A percentile compares a stretch with the other conserved stretches of the same genome.
Conservation (phyloP, 495 filamentous ascomycete species). For the Xylaria sp. region DNA sequence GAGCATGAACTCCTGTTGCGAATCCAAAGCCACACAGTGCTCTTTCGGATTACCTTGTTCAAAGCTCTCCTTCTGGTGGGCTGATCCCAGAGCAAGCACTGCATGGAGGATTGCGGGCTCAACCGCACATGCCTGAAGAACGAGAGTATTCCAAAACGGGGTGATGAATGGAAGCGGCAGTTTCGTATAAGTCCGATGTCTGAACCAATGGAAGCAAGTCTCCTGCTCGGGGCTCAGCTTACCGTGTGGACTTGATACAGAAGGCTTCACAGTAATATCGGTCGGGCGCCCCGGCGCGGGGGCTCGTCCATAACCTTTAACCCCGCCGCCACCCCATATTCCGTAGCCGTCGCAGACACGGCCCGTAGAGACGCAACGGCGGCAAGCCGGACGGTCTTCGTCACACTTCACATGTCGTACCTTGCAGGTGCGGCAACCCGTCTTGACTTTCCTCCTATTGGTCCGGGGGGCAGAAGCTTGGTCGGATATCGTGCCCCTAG, state of each 20-base stretch:
- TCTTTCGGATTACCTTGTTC: conserved; percentile 2
- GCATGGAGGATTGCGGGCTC: conserved; percentile 63
- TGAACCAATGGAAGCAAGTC: conserved; percentile 53
- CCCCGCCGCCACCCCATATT: conserved; percentile 57
- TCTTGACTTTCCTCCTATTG: conserved; percentile 46
- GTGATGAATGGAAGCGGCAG: conserved; percentile 54
- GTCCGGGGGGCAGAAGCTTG: neutral
- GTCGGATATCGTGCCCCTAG: neutral
- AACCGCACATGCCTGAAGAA: conserved; percentile 51
- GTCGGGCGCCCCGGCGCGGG: conserved; percentile 3
- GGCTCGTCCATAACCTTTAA: conserved; percentile 31
- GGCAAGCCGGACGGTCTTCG: conserved; percentile 61
- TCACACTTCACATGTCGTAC: conserved; percentile 63
- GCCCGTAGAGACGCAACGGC: conserved; percentile 60
- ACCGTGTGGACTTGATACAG: conserved; percentile 27
- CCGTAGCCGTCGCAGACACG: conserved; percentile 66
- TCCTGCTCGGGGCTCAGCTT: conserved; percentile 34
- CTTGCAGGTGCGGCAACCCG: conserved; percentile 63
- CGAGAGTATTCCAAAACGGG: conserved; percentile 54
- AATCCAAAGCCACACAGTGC: conserved; percentile 27
- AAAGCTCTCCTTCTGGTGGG: conserved; percentile 45
- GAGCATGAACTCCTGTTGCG: conserved; percentile 47
- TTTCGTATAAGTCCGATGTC: conserved; percentile 46
- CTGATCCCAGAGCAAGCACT: conserved; percentile 54
- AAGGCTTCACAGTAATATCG: conserved; percentile 8